Conservation (phyloP, 805 yeast species). For the Ogataea methylovora region DNA sequence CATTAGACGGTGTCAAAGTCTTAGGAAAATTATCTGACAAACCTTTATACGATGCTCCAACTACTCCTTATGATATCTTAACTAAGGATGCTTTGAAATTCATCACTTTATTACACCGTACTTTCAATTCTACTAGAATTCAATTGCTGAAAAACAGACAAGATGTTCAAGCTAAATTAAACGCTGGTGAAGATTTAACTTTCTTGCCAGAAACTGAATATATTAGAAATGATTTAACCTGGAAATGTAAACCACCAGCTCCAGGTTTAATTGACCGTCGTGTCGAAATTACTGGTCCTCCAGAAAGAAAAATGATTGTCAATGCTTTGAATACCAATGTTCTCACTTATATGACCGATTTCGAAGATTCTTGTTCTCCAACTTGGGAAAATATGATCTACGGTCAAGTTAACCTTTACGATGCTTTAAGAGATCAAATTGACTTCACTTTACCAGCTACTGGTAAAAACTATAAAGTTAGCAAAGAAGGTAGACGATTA, state of each 20-base stretch:
- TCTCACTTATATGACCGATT: constrained; percentile 80
- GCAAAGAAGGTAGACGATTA: constrained; percentile 45
- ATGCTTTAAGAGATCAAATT: constrained; percentile 65
- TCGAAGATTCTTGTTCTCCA: constrained; percentile 80
- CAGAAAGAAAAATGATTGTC: constrained; percentile 76
- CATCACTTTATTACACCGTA: constrained; percentile 65
- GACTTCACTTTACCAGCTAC: constrained; percentile 33
- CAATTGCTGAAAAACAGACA: constrained; percentile 56
- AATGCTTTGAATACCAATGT: constrained; percentile 75
- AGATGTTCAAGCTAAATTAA: constrained; percentile 51
- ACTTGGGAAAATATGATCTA: constrained; percentile 75
- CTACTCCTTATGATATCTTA: constrained; percentile 44
- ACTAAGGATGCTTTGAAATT: constrained; percentile 57
- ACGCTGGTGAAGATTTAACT: constrained; percentile 52
- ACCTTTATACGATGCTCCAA: constrained; percentile 27
- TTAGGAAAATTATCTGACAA: constrained; percentile 37
- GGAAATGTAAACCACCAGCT: constrained; percentile 71
- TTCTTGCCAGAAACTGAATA: constrained; percentile 61
- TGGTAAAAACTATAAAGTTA: constrained; percentile 32
- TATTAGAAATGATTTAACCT: constrained; percentile 64
- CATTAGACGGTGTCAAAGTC: constrained; percentile 45
- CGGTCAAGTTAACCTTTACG: constrained; percentile 75
- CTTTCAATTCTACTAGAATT: constrained; percentile 57
- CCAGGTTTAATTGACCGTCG: constrained; percentile 70
- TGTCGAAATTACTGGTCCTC: constrained; percentile 81